A percentile compares a stretch with the other conserved stretches of the same genome.
These are phyloP conservation scores for Annulohypoxylon bovei DNA, from an alignment of 495 filamentous ascomycete genomes.

Conservation along the genomic window DNA sequence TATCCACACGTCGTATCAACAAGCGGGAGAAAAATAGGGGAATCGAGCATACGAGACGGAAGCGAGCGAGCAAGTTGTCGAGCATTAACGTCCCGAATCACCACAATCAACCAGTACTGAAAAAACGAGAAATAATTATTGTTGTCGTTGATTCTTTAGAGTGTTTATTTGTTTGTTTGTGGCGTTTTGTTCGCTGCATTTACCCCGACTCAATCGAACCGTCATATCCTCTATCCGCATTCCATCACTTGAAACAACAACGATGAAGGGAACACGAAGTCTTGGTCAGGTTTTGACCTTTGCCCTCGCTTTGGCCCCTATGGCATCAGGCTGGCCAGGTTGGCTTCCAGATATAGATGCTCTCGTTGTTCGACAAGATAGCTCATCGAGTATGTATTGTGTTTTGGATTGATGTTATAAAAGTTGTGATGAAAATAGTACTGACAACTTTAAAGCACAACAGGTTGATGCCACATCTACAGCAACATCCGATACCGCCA, in stretches of 20 bases:
- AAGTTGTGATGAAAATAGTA: not conserved
- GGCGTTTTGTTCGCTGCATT: slow-evolving; percentile 27
- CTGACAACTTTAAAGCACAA: slow-evolving; percentile 26
- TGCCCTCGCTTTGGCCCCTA: slow-evolving; percentile 33
- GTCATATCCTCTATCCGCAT: slow-evolving; percentile 12
- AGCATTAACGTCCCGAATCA: not conserved
- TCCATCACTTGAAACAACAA: slow-evolving; percentile 20
- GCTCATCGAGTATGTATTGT: slow-evolving; percentile 36
- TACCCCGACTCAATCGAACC: slow-evolving; percentile 10
- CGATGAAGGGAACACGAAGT: slow-evolving; percentile 36
- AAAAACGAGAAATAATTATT: slow-evolving; percentile 5
- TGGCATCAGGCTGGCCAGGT: slow-evolving; percentile 35
- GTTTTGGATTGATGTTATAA: not conserved
- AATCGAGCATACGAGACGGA: slow-evolving; percentile 22
- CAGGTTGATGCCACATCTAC: slow-evolving; percentile 32
- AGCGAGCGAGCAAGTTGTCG: slow-evolving; percentile 5
- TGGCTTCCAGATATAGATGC: slow-evolving; percentile 36
- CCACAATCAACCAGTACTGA: not conserved
- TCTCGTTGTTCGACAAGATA: slow-evolving; percentile 35
- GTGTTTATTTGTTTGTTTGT: slow-evolving; percentile 38
- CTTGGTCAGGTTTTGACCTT: slow-evolving; percentile 39
- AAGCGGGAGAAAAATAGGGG: slow-evolving; percentile 23
- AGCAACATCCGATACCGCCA: slow-evolving; percentile 20
- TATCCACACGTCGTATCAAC: slow-evolving; percentile 31
- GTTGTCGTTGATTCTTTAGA: slow-evolving; percentile 15